A percentile compares a stretch with the other conserved stretches of the same genome.
phyloP scores from a whole-genome alignment of 2,329 filamentous ascomycete species.

The Penicillium janthinellum region DNA sequence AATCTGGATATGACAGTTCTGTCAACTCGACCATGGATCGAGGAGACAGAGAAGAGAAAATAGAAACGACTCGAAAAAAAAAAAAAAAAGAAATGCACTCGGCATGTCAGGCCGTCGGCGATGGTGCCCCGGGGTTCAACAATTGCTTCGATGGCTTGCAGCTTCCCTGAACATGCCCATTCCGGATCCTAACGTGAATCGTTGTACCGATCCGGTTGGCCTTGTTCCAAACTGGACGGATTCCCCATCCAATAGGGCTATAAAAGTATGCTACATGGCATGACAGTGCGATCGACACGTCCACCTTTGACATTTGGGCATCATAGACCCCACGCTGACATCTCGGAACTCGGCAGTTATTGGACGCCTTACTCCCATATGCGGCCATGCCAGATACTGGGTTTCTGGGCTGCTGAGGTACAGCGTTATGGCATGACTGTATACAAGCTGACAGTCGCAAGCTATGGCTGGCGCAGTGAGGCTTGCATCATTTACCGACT shows the following conservation, averaged over 20 bases:
- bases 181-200: not conserved
- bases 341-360: slow-evolving; percentile 2
- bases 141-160: slow-evolving; percentile 3
- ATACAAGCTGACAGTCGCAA: not conserved
- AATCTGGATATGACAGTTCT: not conserved
- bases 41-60: not conserved
- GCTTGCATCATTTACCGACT: not conserved
- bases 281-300: slow-evolving; percentile 6
- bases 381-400: not conserved
- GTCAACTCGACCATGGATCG: not conserved
- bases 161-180: not conserved
- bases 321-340: not conserved
- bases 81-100: not conserved
- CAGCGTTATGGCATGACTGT: not conserved
- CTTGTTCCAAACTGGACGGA: slow-evolving; percentile 5
- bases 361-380: slow-evolving; percentile 1
- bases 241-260: not conserved
- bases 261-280: not conserved
- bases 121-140: not conserved
- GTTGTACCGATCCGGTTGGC: slow-evolving; percentile 3
- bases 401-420: not conserved
- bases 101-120: not conserved
- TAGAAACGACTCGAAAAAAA: not conserved
- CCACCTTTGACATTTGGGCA: not conserved
- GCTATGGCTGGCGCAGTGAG: not conserved